Percentiles rank a stretch among this genome's conserved stretches.
Evolutionary conservation across 2,329 filamentous ascomycete species (phyloP).

Genomic region (Neonectria coccinea): DNA sequence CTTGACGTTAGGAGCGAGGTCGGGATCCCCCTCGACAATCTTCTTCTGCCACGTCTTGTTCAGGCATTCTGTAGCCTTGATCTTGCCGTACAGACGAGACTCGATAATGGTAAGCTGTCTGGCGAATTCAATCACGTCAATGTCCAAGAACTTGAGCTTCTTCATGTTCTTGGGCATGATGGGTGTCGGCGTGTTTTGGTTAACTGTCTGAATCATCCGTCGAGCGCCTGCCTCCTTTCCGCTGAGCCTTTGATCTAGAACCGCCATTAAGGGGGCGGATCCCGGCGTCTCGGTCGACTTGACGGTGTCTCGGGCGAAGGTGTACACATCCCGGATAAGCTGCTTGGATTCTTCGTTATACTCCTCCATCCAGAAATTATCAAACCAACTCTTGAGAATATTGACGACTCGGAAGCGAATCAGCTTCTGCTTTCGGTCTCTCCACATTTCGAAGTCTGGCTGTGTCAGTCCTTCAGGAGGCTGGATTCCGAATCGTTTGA

Average conservation of each 20-base stretch:
- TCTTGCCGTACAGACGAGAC: constrained; percentile 92
- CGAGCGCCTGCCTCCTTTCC: constrained; percentile 90
- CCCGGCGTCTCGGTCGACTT: constrained; percentile 94
- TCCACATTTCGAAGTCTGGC: constrained; percentile 86
- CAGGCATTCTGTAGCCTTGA: constrained; percentile 93
- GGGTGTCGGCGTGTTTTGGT: constrained; percentile 82
- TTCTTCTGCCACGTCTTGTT: constrained; percentile 99
- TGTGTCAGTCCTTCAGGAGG: constrained; percentile 84
- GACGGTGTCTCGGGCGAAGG: constrained; percentile 91
- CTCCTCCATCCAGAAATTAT: constrained; percentile 99
- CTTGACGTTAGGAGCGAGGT: constrained; percentile 94
- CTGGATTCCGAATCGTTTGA: constrained; percentile 91
- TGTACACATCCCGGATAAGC: constrained; percentile 88
- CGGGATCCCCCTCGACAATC: constrained; percentile 80
- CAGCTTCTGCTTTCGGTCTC: constrained; percentile 93
- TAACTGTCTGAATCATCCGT: constrained; percentile 87
- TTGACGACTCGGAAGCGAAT: constrained; percentile 97
- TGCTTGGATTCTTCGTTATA: constrained; percentile 85
- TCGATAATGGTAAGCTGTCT: constrained; percentile 97
- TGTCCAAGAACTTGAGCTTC: constrained; percentile 98
- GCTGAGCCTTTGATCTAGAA: constrained; percentile 87
- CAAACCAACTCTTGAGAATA: constrained; percentile 98
- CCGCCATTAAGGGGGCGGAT: constrained; percentile 83
- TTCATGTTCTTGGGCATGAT: constrained; percentile 99
- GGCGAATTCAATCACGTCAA: constrained; percentile 96